Base-by-base conservation (phyloP, 2,329 filamentous ascomycete genomes). In the Cadophora sp. region DNA sequence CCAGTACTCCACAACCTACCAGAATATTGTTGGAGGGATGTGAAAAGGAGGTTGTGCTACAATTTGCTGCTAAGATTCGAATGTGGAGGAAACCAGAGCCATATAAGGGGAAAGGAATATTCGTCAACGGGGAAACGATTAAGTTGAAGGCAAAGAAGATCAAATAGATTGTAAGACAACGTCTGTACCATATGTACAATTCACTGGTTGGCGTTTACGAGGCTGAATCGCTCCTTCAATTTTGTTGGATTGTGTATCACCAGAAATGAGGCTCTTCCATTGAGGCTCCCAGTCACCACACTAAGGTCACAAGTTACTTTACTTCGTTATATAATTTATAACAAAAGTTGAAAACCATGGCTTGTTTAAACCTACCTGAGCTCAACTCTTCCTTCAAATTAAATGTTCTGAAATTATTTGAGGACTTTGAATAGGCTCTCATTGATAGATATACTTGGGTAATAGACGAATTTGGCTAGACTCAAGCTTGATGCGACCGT, bases 101-200 rank as follows among this genome's bases (percentile, higher is more conserved):
- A 72, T 99, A 99, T 82, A 99, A 99, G 88, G 96, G 96, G 73
- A 98, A 99, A 88, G 96, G 96, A 75, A 97, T 99, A 74, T 99
- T 98, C 79, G 90, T 99, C 75, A 96, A 98, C 77, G 93, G 94
- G 71, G 94, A 99, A 85, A 97, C 94, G 36, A 97, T 99, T 82
- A 97, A 91, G 86, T 80, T 99, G 81, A 99, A 99, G 90, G 91
- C 93, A 76, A 99, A 97, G 91, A 96, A 95, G 87, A 93, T 95
- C 80, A 95, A 94, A 85, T 96, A 89, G 83, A 78, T 73, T 47
- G 24, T n/a, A 67, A 67, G 43, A 43, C 48, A 41, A 59, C 47
- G 41, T 59, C 20, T 73, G 70, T 75, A 74, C 71, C 66, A 71
- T 74, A 71, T 71, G 64, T 72, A 66, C 66, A 65, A 50, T 61